Conservation (phyloP, 371 early-diverging fungal genomes). For the Syncephalastrum contaminatum region DNA sequence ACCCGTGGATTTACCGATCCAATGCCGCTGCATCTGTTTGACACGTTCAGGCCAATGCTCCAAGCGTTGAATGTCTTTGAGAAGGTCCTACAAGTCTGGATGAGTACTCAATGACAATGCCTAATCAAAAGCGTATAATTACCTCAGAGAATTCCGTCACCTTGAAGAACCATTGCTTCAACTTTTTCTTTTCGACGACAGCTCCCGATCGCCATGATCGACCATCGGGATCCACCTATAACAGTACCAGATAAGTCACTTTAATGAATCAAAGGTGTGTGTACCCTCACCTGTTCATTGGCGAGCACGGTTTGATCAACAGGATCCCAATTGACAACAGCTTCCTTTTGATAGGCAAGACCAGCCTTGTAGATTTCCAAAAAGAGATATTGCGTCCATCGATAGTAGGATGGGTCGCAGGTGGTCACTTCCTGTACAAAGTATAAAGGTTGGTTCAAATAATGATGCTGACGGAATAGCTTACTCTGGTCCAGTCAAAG, state of each 20-base stretch:
- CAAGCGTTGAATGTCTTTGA: constrained; percentile 72
- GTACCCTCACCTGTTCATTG: constrained; percentile 79
- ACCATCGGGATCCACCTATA: constrained; percentile 83
- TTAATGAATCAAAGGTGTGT: too few relatives aligned
- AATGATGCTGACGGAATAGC: background rate
- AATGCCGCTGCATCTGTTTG: constrained; percentile 87
- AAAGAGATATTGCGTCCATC: constrained; percentile 92
- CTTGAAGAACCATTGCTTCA: constrained; percentile 93
- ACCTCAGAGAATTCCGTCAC: constrained; percentile 87
- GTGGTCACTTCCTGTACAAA: constrained; percentile 75
- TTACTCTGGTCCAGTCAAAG: constrained; percentile 89
- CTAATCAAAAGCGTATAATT: constrained; percentile 7
- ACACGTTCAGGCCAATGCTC: constrained; percentile 89
- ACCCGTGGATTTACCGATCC: constrained; percentile 90
- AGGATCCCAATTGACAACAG: constrained; percentile 96
- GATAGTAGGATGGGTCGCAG: constrained; percentile 84
- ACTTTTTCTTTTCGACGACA: constrained; percentile 79
- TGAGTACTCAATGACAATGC: background rate
- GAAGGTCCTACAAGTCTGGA: constrained; percentile 54
- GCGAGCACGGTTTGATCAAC: constrained; percentile 93
- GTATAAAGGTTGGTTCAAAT: background rate
- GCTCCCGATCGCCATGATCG: constrained; percentile 94
- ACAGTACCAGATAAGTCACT: background rate
- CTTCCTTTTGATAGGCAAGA: constrained; percentile 85
- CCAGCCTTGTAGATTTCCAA: constrained; percentile 75